Percentiles rank a stretch among this genome's conserved stretches.
phyloP scores from a whole-genome alignment of 192 early-diverging fungal species.

The Pilaira anomala region DNA sequence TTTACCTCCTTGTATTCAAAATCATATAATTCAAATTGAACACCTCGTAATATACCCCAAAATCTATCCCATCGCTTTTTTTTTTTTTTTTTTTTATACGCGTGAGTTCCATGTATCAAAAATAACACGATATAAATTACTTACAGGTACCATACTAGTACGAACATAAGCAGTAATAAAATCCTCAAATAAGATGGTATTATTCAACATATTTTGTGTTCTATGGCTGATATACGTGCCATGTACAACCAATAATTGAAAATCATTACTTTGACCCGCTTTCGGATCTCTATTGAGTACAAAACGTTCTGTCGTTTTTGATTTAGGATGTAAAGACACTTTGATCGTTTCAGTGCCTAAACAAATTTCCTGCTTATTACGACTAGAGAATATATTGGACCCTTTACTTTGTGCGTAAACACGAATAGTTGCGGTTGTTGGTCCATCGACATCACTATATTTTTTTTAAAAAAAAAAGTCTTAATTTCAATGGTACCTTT shows the following conservation, averaged over 20 bases:
- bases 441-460: conserved; percentile 28
- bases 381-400: conserved; percentile 5
- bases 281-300: conserved; percentile 10
- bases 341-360: conserved; percentile 18
- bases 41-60: conserved; percentile 32
- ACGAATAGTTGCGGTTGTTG: conserved; percentile 18
- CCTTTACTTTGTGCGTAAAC: conserved; percentile 21
- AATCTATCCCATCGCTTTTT: conserved; percentile 29
- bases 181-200: conserved; percentile 21
- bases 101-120: not conserved
- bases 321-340: conserved; percentile 11
- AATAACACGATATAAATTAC: not conserved
- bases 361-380: conserved; percentile 15
- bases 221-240: conserved; percentile 27
- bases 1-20: conserved; percentile 39
- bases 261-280: conserved; percentile 3
- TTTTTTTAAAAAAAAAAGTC: not conserved
- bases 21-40: conserved; percentile 30
- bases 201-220: conserved; percentile 19
- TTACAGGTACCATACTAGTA: conserved; percentile 29
- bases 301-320: conserved; percentile 19
- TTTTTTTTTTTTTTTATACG: not conserved
- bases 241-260: conserved; percentile 30
- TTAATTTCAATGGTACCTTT: too few species aligned
- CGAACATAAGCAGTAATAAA: conserved; percentile 33